A percentile compares a stretch with the other conserved stretches of the same genome.
Conservation (phyloP, 2,329 filamentous ascomycete genomes). For the Trichoderma asperellum region DNA sequence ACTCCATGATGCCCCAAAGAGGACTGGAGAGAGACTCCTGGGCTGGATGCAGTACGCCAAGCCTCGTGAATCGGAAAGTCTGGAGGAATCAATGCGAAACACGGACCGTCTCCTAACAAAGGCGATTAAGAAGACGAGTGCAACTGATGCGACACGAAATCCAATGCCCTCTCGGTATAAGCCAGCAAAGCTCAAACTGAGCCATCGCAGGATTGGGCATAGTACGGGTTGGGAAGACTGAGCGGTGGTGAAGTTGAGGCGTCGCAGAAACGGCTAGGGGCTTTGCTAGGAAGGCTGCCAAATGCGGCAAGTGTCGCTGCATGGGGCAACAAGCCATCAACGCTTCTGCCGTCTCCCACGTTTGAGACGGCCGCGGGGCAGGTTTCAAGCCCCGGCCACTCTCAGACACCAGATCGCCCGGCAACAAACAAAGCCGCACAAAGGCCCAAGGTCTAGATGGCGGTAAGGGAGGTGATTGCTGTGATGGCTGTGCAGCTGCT, state of each 20-base stretch:
- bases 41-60: neutral
- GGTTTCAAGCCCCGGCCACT: slow-evolving; percentile 26
- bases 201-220: neutral
- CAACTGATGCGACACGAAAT: neutral
- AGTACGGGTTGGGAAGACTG: neutral
- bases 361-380: slow-evolving; percentile 18
- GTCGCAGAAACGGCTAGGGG: slow-evolving; percentile 17
- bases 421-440: slow-evolving; percentile 24
- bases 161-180: neutral
- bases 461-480: neutral
- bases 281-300: neutral
- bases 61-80: neutral
- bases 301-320: neutral
- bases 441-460: neutral
- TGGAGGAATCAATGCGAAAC: slow-evolving; percentile 12
- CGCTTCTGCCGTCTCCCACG: neutral
- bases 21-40: neutral
- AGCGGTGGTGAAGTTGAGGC: neutral
- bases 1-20: neutral
- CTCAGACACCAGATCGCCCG: slow-evolving; percentile 35
- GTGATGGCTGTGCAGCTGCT: neutral
- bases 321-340: neutral
- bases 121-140: neutral
- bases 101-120: slow-evolving; percentile 7
- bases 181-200: neutral